Evolutionary conservation across 805 yeast genomes (phyloP), one percentile per base, ranked within the genome.

Genomic region (Saturnispora bothae): DNA sequence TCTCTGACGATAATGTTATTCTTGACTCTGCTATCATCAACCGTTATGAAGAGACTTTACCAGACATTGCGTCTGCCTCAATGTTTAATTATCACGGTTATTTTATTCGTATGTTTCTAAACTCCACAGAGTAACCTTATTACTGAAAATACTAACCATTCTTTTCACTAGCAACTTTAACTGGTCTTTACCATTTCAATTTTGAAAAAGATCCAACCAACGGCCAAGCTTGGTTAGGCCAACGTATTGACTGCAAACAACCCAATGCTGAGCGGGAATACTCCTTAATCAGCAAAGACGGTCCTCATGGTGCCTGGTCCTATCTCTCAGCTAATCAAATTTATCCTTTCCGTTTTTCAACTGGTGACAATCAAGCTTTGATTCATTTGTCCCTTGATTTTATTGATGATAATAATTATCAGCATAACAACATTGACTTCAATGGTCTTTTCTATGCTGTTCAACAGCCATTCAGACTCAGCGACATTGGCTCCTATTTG

Each of bases 161-260:
- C 16, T 15, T 32, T 23, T 22, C 8, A 17, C 8, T 15, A 33
- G 36, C 36, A 8, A 12, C 10, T 13, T 12, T 14, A 8, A 9
- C 33, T 6, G 36, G 36, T 23, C 29, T 33, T 12, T 33, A 33
- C 25, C 36, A 33, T 21, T 23, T 33, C 16, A 23, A 33, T 15
- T 33, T 23, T 14, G 14, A 33, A 6, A 20, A 18, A n/a, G 4
- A 22, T 7, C 12, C 7, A 10, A n/a, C 6, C 20, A 16, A 5
- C 4, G 12, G 14, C 13, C 12, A 17, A 17, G 36, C 30, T 15
- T 33, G 29, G 21, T n/a, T 33, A 17, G 29, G 36, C 22, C 16
- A 33, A 7, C 14, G 17, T 4, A 17, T 33, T 25, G 29, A 33
- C 12, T 33, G 36, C n/a, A 12, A 14, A 15, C 12, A 14, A 14